Percentiles rank a stretch among this genome's conserved stretches.
Conservation (phyloP, 257 asterid species). For the Nicotiana paniculata region DNA sequence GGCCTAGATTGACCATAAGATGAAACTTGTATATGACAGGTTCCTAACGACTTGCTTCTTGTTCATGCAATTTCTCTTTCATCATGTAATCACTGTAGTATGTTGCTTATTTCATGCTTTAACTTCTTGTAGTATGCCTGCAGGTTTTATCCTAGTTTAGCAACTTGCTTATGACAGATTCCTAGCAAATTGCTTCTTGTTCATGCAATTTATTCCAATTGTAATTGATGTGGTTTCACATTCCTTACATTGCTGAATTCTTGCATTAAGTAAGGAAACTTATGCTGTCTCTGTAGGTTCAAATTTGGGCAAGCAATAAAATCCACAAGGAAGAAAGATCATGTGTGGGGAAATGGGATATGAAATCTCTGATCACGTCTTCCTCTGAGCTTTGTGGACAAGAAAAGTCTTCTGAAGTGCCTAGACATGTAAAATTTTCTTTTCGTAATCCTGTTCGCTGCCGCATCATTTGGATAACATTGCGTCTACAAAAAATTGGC, state of each 20-base stretch:
- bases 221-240: constrained; percentile 2
- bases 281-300: constrained; percentile 52
- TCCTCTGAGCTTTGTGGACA: constrained; percentile 82
- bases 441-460: constrained; percentile 77
- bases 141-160: background rate
- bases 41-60: background rate
- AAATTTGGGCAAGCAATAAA: constrained; percentile 88
- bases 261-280: background rate
- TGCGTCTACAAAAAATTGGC: constrained; percentile 69
- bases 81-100: background rate
- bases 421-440: constrained; percentile 76
- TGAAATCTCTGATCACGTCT: constrained; percentile 57
- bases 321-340: constrained; percentile 71
- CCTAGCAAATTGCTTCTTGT: background rate
- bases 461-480: constrained; percentile 86
- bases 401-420: constrained; percentile 48
- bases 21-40: background rate
- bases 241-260: background rate
- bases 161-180: background rate
- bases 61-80: constrained; percentile 2
- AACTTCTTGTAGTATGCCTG: background rate
- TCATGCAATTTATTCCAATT: background rate
- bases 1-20: constrained; percentile 2
- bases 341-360: constrained; percentile 96
- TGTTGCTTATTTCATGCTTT: background rate